A percentile compares a stretch with the other conserved stretches of the same genome.
Conservation (phyloP, 2,329 filamentous ascomycete genomes). For the Trichoderma lentiforme region DNA sequence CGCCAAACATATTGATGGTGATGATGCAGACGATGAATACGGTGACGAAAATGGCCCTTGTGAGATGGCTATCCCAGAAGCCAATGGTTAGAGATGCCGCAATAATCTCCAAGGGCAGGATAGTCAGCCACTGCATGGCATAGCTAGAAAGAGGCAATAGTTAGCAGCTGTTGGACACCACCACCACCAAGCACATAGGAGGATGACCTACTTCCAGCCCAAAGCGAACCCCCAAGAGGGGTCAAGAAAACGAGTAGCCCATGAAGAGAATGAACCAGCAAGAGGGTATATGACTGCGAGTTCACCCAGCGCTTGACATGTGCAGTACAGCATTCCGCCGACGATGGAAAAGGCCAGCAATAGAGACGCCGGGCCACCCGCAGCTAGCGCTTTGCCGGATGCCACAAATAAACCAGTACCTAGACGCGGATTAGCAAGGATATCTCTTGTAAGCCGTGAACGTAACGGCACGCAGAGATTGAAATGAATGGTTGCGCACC, state of each 20-base stretch:
- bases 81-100: conserved; percentile 80
- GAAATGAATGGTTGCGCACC: conserved; percentile 43
- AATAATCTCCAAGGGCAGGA: conserved; percentile 81
- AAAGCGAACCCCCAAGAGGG: conserved; percentile 94
- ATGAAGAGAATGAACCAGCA: conserved; percentile 86
- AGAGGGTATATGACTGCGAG: conserved; percentile 88
- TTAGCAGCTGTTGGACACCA: background rate
- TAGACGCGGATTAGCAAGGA: conserved; percentile 28
- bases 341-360: conserved; percentile 76
- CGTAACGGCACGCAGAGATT: background rate
- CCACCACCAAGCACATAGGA: background rate
- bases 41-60: conserved; percentile 74
- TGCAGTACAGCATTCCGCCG: conserved; percentile 86
- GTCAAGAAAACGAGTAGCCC: conserved; percentile 87
- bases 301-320: conserved; percentile 87
- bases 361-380: conserved; percentile 74
- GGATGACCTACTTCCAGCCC: conserved; percentile 74
- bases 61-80: conserved; percentile 68
- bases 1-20: conserved; percentile 80
- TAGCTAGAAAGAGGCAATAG: conserved; percentile 51
- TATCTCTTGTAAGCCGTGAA: background rate
- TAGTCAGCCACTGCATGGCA: conserved; percentile 81
- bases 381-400: conserved; percentile 66
- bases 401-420: conserved; percentile 85
- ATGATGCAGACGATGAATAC: conserved; percentile 77